Evolutionary conservation across 805 yeast species (phyloP).

Genomic region (Lipomyces yamadae): DNA sequence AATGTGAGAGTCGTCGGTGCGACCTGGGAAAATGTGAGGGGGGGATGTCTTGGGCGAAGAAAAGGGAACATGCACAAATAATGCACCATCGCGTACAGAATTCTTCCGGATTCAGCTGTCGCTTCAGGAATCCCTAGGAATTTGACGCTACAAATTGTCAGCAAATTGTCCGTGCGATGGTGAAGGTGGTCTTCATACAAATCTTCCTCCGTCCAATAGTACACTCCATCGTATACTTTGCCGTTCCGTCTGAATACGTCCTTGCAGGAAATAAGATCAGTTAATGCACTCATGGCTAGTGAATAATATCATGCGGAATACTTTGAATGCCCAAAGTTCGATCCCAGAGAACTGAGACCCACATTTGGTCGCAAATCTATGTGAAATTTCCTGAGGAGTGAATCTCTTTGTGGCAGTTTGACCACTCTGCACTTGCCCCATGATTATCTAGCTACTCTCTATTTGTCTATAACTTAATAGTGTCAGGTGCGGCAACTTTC

Average conservation of each 20-base stretch:
- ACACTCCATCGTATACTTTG: conserved; percentile 34
- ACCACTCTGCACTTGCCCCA: conserved; percentile 34
- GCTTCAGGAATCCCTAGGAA: conserved; percentile 49
- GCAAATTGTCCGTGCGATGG: background rate
- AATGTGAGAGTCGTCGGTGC: conserved; percentile 46
- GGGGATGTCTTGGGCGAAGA: conserved; percentile 44
- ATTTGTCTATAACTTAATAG: background rate
- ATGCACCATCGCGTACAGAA: conserved; percentile 51
- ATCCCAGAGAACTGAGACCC: conserved; percentile 46
- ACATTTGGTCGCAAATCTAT: conserved; percentile 45
- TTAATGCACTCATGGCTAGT: background rate
- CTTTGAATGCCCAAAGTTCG: conserved; percentile 47
- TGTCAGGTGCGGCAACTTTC: background rate
- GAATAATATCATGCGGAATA: conserved; percentile 3
- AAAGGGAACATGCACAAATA: conserved; percentile 59
- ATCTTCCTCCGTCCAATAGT: conserved; percentile 33
- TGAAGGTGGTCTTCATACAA: conserved; percentile 22
- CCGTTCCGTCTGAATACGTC: conserved; percentile 41
- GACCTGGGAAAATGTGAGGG: conserved; percentile 24
- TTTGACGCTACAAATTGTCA: conserved; percentile 26
- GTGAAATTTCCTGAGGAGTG: conserved; percentile 41
- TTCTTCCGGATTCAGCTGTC: conserved; percentile 43
- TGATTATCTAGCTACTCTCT: conserved; percentile 8
- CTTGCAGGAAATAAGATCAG: conserved; percentile 17
- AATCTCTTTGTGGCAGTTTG: conserved; percentile 20